These are phyloP conservation scores for Podospora anserina DNA, from an alignment of 495 filamentous ascomycete species.

Conservation along the genomic window DNA sequence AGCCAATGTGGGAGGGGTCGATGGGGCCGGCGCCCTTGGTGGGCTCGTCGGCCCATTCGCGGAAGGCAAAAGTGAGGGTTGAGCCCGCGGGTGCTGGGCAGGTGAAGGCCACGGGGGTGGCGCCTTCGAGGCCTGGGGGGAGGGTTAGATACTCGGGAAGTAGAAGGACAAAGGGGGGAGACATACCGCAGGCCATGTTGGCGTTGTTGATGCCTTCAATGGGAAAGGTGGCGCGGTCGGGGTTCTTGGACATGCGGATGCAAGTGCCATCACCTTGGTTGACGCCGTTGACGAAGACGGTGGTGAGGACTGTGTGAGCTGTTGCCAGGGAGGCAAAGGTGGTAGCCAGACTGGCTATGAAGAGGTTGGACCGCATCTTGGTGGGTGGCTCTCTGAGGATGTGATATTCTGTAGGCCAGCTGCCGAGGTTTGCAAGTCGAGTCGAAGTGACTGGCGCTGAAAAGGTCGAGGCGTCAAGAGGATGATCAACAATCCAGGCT, in stretches of 20 bases:
- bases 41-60: slow-evolving; percentile 55
- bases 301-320: slow-evolving; percentile 67
- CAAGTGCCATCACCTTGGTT: slow-evolving; percentile 67
- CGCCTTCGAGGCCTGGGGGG: slow-evolving; percentile 53
- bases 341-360: slow-evolving; percentile 31
- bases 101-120: slow-evolving; percentile 54
- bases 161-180: background rate
- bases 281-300: slow-evolving; percentile 60
- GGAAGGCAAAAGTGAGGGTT: slow-evolving; percentile 61
- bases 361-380: slow-evolving; percentile 30
- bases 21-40: slow-evolving; percentile 52
- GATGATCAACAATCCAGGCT: slow-evolving; percentile 4
- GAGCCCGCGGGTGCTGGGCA: slow-evolving; percentile 53
- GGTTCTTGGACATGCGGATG: slow-evolving; percentile 60
- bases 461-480: background rate
- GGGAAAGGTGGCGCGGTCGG: slow-evolving; percentile 50
- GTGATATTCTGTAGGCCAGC: slow-evolving; percentile 11
- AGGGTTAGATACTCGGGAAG: slow-evolving; percentile 9
- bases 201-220: slow-evolving; percentile 45
- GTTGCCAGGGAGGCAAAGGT: slow-evolving; percentile 28
- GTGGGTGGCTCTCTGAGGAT: background rate
- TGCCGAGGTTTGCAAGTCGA: slow-evolving; percentile 7
- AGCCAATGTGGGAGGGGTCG: slow-evolving; percentile 63
- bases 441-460: background rate
- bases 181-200: slow-evolving; percentile 70